Evolutionary conservation across 2,329 filamentous ascomycete species (phyloP).

Genomic region (Hypoxylon sp.): DNA sequence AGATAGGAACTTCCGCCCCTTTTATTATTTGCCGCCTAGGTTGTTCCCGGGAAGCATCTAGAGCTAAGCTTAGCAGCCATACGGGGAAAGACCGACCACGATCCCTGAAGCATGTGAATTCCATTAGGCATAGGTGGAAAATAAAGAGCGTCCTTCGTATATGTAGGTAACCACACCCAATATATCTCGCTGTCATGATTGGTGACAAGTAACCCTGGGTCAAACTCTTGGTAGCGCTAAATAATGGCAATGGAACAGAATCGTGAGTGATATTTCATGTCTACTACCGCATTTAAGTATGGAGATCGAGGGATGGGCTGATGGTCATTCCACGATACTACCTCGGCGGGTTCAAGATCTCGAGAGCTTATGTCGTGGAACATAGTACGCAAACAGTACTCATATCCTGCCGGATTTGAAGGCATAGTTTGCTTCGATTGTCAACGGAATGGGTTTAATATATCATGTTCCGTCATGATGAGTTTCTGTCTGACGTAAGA

Average conservation of each 20-base stretch:
- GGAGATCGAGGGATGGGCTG: conserved; percentile 31
- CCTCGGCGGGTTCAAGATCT: conserved; percentile 10
- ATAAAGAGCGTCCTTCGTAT: conserved; percentile 11
- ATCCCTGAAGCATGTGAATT: not conserved
- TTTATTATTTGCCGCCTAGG: not conserved
- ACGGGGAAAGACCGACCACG: conserved; percentile 24
- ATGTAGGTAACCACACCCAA: conserved; percentile 20
- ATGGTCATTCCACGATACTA: conserved; percentile 29
- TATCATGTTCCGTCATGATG: not conserved
- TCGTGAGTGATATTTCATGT: conserved; percentile 7
- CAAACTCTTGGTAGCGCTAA: conserved; percentile 10
- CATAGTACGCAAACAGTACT: conserved; percentile 20
- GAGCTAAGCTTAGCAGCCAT: not conserved
- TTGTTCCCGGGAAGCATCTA: conserved; percentile 3
- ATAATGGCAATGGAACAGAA: conserved; percentile 1
- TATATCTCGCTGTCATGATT: conserved; percentile 16
- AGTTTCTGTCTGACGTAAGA: conserved; percentile 1
- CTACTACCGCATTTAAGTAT: conserved; percentile 19
- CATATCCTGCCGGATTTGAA: conserved; percentile 7
- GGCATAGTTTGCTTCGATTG: conserved; percentile 8
- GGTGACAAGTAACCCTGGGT: conserved; percentile 9
- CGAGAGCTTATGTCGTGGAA: conserved; percentile 36
- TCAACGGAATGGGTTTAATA: not conserved
- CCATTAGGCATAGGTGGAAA: conserved; percentile 2
- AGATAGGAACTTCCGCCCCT: not conserved